Percentiles rank a stretch among this genome's conserved stretches.
Evolutionary conservation across 2,329 filamentous ascomycete genomes (phyloP).

Genomic region (Trichophyton simii): DNA sequence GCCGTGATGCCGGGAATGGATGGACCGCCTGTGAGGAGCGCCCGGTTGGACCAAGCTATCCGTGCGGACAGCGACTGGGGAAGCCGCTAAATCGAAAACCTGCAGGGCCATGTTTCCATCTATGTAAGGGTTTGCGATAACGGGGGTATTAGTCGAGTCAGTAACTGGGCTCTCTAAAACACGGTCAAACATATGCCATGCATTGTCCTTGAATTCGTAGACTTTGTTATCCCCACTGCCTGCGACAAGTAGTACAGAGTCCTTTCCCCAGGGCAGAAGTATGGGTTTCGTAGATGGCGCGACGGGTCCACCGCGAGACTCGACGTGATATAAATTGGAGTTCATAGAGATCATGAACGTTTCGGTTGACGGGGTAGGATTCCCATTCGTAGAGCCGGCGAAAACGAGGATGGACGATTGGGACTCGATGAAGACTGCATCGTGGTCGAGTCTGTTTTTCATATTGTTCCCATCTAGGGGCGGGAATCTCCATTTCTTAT

Average conservation of each 20-base stretch:
- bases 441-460: constrained; percentile 61
- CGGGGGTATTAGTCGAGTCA: constrained; percentile 48
- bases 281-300: constrained; percentile 56
- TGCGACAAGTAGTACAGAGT: constrained; percentile 61
- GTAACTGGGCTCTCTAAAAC: constrained; percentile 49
- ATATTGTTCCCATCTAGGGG: constrained; percentile 40
- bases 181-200: constrained; percentile 57
- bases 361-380: constrained; percentile 48
- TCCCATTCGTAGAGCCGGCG: constrained; percentile 56
- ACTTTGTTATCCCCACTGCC: constrained; percentile 55
- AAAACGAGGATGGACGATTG: constrained; percentile 67
- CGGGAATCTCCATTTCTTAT: constrained; percentile 39
- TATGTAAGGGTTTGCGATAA: constrained; percentile 53
- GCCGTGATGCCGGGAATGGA: not conserved
- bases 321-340: constrained; percentile 48
- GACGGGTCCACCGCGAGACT: constrained; percentile 44
- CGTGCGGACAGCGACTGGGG: constrained; percentile 62
- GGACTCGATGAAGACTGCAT: constrained; percentile 58
- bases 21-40: constrained; percentile 10
- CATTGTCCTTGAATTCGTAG: constrained; percentile 56
- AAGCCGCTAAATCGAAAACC: constrained; percentile 60
- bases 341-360: constrained; percentile 62
- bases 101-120: constrained; percentile 70
- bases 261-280: constrained; percentile 60
- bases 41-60: constrained; percentile 54